phyloP scores from a whole-genome alignment of 257 asterid species.

The Phtheirospermum japonicum region DNA sequence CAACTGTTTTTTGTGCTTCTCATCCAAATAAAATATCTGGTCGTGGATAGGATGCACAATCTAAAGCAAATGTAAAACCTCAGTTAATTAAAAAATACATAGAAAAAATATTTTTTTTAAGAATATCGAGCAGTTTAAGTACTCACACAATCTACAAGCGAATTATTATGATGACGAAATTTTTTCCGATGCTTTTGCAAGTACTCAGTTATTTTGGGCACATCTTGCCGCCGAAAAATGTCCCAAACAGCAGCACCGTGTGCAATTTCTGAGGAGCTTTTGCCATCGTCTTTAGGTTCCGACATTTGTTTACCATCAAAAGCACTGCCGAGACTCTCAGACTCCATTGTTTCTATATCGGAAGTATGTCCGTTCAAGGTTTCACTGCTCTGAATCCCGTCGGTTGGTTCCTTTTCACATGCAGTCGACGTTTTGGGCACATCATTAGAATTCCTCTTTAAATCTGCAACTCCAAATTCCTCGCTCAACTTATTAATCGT shows the following conservation, averaged over 20 bases:
- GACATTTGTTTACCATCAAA: conserved; percentile 7
- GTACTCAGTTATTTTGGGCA: conserved; percentile 55
- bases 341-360: neutral
- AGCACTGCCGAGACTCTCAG: neutral
- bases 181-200: conserved; percentile 55
- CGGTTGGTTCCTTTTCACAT: conserved; percentile 16
- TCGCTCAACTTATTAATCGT: conserved; percentile 31
- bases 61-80: conserved; percentile 29
- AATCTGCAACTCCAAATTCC: conserved; percentile 30
- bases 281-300: neutral
- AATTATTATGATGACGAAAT: conserved; percentile 44
- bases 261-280: neutral
- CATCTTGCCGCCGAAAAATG: conserved; percentile 72
- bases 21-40: conserved; percentile 55
- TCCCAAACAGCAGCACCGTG: conserved; percentile 83
- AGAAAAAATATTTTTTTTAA: neutral
- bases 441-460: conserved; percentile 18
- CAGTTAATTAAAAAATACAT: neutral
- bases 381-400: conserved; percentile 20
- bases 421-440: conserved; percentile 20
- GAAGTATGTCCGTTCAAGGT: conserved; percentile 2
- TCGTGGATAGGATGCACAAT: conserved; percentile 83
- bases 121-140: conserved; percentile 2
- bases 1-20: conserved; percentile 47
- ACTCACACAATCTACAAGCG: conserved; percentile 44